These are phyloP conservation scores for Kewa caespitosa DNA, from an alignment of 179 eudicot genomes.

Conservation along the genomic window DNA sequence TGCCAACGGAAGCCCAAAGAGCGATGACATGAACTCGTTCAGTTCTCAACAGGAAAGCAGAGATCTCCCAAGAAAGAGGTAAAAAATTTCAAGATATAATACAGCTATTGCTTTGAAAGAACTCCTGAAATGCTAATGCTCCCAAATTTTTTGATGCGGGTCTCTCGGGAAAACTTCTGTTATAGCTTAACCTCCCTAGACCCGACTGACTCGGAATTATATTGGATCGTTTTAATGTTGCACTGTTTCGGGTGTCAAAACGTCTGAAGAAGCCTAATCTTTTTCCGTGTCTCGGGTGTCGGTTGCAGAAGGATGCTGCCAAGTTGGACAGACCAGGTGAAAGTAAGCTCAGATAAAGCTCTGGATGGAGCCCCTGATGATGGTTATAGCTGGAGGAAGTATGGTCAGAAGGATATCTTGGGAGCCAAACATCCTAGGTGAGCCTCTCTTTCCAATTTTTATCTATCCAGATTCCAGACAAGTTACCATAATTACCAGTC, in stretches of 20 bases:
- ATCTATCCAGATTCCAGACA: constrained; percentile 2
- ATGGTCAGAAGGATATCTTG: constrained; percentile 89
- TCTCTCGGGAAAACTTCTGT: too few relatives aligned
- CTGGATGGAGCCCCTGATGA: constrained; percentile 61
- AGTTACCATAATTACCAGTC: background rate
- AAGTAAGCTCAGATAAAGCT: constrained; percentile 42
- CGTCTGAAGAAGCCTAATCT: background rate
- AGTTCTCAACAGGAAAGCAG: constrained; percentile 34
- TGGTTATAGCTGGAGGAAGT: constrained; percentile 92
- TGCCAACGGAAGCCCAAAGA: constrained; percentile 54
- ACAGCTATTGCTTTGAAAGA: too few relatives aligned
- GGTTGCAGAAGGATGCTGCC: constrained; percentile 64
- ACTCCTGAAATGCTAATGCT: too few relatives aligned
- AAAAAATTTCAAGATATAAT: constrained; percentile 5
- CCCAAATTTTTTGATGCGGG: too few relatives aligned
- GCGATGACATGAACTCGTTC: constrained; percentile 44
- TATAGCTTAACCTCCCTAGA: too few relatives aligned
- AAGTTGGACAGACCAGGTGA: constrained; percentile 63
- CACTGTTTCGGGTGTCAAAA: background rate
- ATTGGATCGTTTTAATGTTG: background rate
- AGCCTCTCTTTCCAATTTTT: constrained; percentile 19
- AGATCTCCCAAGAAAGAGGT: constrained; percentile 70
- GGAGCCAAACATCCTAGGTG: constrained; percentile 85
- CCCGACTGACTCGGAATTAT: constrained; percentile 1
- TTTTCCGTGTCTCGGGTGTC: background rate